These are phyloP conservation scores for Fusarium torreyae DNA, from an alignment of 2,329 filamentous ascomycete genomes.

Conservation along the genomic window DNA sequence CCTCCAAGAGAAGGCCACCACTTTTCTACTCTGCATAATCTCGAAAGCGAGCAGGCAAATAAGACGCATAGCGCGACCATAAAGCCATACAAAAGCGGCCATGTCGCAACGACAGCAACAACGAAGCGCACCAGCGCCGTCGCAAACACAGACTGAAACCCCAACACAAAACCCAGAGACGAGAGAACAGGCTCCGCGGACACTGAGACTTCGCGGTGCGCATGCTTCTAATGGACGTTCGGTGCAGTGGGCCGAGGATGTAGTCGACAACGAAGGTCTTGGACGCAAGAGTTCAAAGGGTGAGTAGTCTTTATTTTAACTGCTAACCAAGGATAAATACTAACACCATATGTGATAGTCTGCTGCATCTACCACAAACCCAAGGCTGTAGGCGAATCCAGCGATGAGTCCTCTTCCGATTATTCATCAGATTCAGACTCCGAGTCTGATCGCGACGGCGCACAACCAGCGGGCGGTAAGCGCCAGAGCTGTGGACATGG, in stretches of 20 bases:
- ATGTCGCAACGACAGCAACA: constrained; percentile 55
- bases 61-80: neutral
- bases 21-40: neutral
- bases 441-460: constrained; percentile 50
- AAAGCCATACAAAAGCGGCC: neutral
- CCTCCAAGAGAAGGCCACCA: neutral
- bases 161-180: constrained; percentile 49
- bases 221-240: constrained; percentile 66
- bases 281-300: constrained; percentile 96
- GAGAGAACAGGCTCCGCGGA: constrained; percentile 53
- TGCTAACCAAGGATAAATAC: neutral
- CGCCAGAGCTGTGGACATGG: constrained; percentile 59
- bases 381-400: constrained; percentile 85
- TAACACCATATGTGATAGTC: constrained; percentile 67
- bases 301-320: constrained; percentile 56
- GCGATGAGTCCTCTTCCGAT: constrained; percentile 75
- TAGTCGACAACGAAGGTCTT: constrained; percentile 95
- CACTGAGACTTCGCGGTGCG: constrained; percentile 68
- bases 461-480: constrained; percentile 54
- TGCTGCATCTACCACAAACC: constrained; percentile 98
- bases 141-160: constrained; percentile 55
- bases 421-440: constrained; percentile 69
- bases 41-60: neutral
- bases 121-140: constrained; percentile 49
- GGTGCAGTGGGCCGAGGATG: constrained; percentile 93